A percentile compares a stretch with the other conserved stretches of the same genome.
These are phyloP conservation scores for Fraxinus dipetala DNA, from an alignment of 305 asterid species.

Conservation along the genomic window DNA sequence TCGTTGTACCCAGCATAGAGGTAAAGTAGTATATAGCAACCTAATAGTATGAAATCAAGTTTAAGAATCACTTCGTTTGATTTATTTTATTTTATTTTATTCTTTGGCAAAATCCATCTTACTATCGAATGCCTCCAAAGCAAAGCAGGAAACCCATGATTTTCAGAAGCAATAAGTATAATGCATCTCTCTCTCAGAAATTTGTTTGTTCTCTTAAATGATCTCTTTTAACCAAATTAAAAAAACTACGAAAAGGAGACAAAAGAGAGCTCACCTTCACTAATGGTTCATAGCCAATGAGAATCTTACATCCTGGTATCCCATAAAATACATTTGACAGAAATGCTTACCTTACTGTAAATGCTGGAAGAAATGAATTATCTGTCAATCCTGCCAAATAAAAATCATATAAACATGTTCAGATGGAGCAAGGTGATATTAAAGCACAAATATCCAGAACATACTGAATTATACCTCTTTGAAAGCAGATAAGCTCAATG, in stretches of 20 bases:
- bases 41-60: background rate
- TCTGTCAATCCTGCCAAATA: conserved; percentile 15
- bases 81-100: background rate
- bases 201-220: background rate
- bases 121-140: background rate
- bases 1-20: background rate
- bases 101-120: background rate
- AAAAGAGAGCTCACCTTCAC: background rate
- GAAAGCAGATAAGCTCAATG: background rate
- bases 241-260: background rate
- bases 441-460: background rate
- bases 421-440: background rate
- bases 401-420: conserved; percentile 8
- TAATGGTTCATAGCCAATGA: background rate
- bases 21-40: background rate
- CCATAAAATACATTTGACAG: background rate
- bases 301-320: background rate
- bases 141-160: background rate
- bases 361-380: background rate
- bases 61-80: background rate
- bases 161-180: background rate
- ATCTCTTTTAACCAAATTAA: background rate
- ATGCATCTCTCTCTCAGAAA: background rate
- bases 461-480: background rate
- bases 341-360: conserved; percentile 5